Evolutionary conservation across 306 rosid genomes (phyloP).

Genomic region (Abrus pulchellus): DNA sequence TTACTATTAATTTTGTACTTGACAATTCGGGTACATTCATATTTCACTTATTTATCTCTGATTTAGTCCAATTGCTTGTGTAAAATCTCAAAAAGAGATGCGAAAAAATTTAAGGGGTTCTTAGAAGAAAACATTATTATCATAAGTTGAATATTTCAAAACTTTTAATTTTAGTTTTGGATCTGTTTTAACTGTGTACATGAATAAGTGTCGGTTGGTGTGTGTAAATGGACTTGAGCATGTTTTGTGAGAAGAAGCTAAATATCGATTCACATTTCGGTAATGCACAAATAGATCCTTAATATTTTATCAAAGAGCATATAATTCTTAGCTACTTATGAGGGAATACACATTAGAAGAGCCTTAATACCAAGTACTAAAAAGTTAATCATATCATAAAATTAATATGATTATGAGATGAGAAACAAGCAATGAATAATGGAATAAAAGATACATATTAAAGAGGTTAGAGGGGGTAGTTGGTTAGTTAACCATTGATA

Average conservation of each 20-base stretch:
- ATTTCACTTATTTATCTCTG: background rate
- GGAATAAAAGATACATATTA: constrained; percentile 6
- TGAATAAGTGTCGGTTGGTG: too few relatives aligned
- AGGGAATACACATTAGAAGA: background rate
- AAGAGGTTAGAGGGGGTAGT: constrained; percentile 43
- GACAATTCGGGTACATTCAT: background rate
- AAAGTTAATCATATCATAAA: background rate
- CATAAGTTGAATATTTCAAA: background rate
- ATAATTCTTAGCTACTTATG: background rate
- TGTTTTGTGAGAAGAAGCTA: too few relatives aligned
- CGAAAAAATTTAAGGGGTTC: background rate
- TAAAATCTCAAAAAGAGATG: too few relatives aligned
- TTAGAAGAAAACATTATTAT: background rate
- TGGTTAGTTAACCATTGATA: constrained; percentile 38
- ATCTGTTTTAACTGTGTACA: too few relatives aligned
- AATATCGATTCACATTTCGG: too few relatives aligned
- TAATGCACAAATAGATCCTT: too few relatives aligned
- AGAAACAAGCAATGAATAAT: background rate
- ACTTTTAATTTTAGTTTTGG: background rate
- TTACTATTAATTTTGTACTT: background rate
- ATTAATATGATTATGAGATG: constrained; percentile 2
- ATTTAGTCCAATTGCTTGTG: background rate
- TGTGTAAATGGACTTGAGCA: too few relatives aligned
- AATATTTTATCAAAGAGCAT: too few relatives aligned
- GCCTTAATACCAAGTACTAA: background rate